These are phyloP conservation scores for Quercus ilex DNA, from an alignment of 306 rosid genomes.

Conservation along the genomic window DNA sequence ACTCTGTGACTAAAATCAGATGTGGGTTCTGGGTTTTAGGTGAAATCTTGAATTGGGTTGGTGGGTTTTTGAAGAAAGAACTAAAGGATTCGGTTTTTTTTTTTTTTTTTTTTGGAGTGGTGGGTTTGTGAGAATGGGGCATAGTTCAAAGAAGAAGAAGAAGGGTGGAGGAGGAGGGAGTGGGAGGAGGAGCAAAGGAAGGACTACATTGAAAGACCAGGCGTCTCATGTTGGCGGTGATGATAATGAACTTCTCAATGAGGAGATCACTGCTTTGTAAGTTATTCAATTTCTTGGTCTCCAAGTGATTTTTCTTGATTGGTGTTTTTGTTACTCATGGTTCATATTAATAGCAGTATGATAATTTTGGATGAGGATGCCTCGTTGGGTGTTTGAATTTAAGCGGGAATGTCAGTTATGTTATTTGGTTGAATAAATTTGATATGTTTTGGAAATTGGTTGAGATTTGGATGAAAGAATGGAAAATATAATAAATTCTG, in stretches of 20 bases:
- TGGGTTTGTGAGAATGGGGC: conserved; percentile 47
- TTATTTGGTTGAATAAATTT: background rate
- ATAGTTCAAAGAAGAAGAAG: conserved; percentile 79
- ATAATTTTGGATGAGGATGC: background rate
- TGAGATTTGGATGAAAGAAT: background rate
- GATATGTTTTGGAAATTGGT: background rate
- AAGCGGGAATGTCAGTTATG: background rate
- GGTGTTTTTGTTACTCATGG: background rate
- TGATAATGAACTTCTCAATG: conserved; percentile 65
- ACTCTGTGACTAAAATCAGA: background rate
- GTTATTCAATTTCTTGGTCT: background rate
- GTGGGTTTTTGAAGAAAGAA: conserved; percentile 7
- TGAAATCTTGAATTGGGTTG: background rate
- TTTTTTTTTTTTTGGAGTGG: background rate
- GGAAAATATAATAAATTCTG: background rate
- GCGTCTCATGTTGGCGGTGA: conserved; percentile 30
- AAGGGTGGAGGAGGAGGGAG: conserved; percentile 52
- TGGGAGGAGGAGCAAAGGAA: conserved; percentile 61
- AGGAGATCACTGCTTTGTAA: conserved; percentile 92
- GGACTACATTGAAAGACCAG: conserved; percentile 62
- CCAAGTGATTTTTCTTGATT: conserved; percentile 7
- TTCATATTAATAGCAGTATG: background rate
- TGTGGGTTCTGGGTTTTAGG: background rate
- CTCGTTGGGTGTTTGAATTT: too few species aligned
- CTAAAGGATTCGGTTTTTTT: background rate